Base-by-base conservation (phyloP, 1,139 yeast genomes). In the Hyphopichia burtonii region DNA sequence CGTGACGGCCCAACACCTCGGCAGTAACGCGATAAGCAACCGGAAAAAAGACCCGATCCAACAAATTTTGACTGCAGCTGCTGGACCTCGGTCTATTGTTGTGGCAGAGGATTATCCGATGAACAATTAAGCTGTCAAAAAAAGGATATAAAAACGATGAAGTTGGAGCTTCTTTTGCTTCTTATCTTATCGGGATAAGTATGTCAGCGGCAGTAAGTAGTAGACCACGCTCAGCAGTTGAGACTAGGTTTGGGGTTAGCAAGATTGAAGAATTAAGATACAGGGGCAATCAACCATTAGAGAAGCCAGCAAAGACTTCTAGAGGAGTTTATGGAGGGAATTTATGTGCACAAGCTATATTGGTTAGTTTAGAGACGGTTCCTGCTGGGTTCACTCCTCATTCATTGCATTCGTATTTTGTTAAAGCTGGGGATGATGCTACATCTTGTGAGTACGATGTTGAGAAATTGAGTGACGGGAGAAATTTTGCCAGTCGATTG, bases 241-340 rank as follows among this genome's bases (percentile, higher is more conserved):
- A 38, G 32, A 12, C 12, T 2, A 18, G n/a, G 18, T 58, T 63
- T 41, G 70, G 58, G 12, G 56, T 69, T 11, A 48, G 44, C 20
- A 41, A 60, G 37, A 46, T 54, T 6, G 59, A 54, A 1, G 56
- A 55, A 44, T 48, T 25, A 53, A 52, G 32, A 71, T 48, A 50
- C 50, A 47, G 34, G 73, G 73, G 3, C 44, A 20, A 55, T 9
- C 45, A 43, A n/a, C 72, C 74, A 1, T 56, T 71, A 34, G 40
- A 47, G 8, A 69, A 70, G 45, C 74, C 75, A 2, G 45, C 53
- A 3, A 52, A 56, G 1, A 46, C 45, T 6, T 54, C 69, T 2
- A 55, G 73, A 37, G 76, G 76, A 4, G 75, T 63, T 2, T 72
- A 59, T 44, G 77, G 76, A 2, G 78, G 77, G 0, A 62, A 64